A percentile compares a stretch with the other conserved stretches of the same genome.
phyloP scores from a whole-genome alignment of 2,329 filamentous ascomycete genomes.

The Aspergillus proliferans region DNA sequence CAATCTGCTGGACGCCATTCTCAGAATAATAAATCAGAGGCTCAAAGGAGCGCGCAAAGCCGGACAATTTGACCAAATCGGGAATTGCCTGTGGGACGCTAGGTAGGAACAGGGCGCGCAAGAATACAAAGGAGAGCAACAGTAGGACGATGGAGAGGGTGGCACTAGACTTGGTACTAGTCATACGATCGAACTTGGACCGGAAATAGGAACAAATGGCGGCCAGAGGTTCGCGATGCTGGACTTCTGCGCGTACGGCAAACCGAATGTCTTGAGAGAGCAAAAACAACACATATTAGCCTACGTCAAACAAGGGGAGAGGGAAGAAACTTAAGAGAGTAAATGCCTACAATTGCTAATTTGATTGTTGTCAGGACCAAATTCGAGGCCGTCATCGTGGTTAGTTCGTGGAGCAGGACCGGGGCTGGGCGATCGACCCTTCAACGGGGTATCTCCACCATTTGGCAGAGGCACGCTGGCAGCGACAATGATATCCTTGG shows the following conservation, averaged over 20 bases:
- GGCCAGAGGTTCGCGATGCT: constrained; percentile 81
- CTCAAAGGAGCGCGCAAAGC: constrained; percentile 84
- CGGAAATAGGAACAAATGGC: constrained; percentile 60
- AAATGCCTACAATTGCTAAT: constrained; percentile 48
- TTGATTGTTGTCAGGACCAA: constrained; percentile 25
- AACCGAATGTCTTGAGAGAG: constrained; percentile 69
- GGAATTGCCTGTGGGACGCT: constrained; percentile 62
- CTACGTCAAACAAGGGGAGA: constrained; percentile 19
- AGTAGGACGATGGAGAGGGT: constrained; percentile 56
- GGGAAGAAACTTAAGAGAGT: constrained; percentile 12
- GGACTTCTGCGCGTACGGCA: constrained; percentile 77
- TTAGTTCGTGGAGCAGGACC: constrained; percentile 24
- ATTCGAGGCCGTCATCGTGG: constrained; percentile 30
- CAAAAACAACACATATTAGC: constrained; percentile 24
- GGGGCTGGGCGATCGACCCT: constrained; percentile 52
- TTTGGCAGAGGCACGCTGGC: constrained; percentile 51
- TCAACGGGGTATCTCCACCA: constrained; percentile 51
- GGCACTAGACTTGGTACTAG: constrained; percentile 63
- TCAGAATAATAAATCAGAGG: constrained; percentile 93
- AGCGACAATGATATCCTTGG: constrained; percentile 23
- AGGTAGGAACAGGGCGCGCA: constrained; percentile 64
- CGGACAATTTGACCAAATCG: constrained; percentile 84
- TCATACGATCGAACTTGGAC: constrained; percentile 54
- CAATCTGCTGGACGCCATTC: constrained; percentile 76
- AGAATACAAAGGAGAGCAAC: constrained; percentile 58